Conservation (phyloP, 2,329 filamentous ascomycete genomes). For the Aspergillus niger region DNA sequence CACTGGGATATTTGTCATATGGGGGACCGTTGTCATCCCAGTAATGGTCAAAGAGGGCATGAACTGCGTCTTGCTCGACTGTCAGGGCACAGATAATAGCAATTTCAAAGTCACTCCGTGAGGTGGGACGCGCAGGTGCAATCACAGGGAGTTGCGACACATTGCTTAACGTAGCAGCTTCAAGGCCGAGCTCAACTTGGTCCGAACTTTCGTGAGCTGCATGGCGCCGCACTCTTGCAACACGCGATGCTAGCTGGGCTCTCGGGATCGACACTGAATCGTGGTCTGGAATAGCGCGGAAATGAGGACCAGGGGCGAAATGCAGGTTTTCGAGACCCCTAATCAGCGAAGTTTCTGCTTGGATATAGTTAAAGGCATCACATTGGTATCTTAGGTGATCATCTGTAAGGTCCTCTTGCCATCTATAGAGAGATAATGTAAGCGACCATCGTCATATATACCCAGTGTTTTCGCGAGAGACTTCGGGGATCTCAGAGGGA, state of each 20-base stretch:
- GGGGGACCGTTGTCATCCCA: constrained; percentile 21
- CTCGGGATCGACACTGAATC: background rate
- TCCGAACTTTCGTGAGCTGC: background rate
- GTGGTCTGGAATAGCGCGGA: background rate
- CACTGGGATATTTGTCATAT: constrained; percentile 22
- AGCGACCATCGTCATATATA: background rate
- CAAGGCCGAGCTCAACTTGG: background rate
- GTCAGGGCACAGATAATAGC: constrained; percentile 36
- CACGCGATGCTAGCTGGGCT: background rate
- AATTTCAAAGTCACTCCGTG: constrained; percentile 24
- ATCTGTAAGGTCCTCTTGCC: background rate
- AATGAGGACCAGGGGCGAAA: background rate
- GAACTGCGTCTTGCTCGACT: constrained; percentile 28
- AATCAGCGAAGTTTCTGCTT: background rate
- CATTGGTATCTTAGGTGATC: background rate
- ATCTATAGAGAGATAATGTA: background rate
- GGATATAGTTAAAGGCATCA: background rate
- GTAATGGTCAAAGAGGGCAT: constrained; percentile 25
- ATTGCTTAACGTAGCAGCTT: background rate
- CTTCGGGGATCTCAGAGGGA: background rate
- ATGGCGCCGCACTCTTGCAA: background rate
- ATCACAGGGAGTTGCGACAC: too few species aligned
- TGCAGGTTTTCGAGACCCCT: background rate
- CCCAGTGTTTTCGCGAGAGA: background rate
- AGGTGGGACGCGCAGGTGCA: too few species aligned